Evolutionary conservation across 192 early-diverging fungal genomes (phyloP), one percentile per base, ranked within the genome.

Genomic region (Coemansia sp.): DNA sequence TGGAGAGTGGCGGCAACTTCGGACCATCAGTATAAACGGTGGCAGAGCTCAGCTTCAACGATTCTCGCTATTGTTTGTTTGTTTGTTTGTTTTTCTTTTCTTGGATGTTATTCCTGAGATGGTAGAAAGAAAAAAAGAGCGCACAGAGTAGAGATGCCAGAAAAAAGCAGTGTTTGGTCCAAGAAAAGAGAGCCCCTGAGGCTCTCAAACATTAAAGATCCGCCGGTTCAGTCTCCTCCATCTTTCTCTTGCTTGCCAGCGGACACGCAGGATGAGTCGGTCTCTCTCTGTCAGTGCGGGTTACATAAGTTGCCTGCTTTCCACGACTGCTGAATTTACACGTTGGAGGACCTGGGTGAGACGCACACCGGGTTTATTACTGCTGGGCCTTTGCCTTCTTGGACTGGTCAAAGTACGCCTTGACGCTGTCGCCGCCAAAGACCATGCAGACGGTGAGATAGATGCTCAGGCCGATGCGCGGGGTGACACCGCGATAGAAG

Each of bases 381-480:
- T 54, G 6, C 52, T 59, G 66, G 66, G 53, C 44, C 19, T 60
- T 59, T 52, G 62, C 45, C 64, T 73, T 65, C 26, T 50, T 54
- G 11, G 52, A 54, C 21, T 85, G 67, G 72, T 64, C 71, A 71
- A 85, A 76, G 70, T 85, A 81, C n/a, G 72, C 75, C 75, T 85
- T 85, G 57, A 85, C 60, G 40, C 75, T 77, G 69, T 85, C 83
- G 50, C 83, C 83, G 40, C 83, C 83, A 81, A 85, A 85, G 43
- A 98, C 96, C 94, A 98, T 98, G 86, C 94, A 95, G 53, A 98
- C 83, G n/a, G 91, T 93, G 57, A 91, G 87, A 83, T 91, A 93
- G 71, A 91, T 86, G 65, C 89, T 90, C 53, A 93, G 76, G 52
- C 90, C 89, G 66, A 93, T 86, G 26, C 92, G 85, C 32, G 92